These are phyloP conservation scores for Cercospora canescens DNA, from an alignment of 2,329 filamentous ascomycete species.

Conservation along the genomic window DNA sequence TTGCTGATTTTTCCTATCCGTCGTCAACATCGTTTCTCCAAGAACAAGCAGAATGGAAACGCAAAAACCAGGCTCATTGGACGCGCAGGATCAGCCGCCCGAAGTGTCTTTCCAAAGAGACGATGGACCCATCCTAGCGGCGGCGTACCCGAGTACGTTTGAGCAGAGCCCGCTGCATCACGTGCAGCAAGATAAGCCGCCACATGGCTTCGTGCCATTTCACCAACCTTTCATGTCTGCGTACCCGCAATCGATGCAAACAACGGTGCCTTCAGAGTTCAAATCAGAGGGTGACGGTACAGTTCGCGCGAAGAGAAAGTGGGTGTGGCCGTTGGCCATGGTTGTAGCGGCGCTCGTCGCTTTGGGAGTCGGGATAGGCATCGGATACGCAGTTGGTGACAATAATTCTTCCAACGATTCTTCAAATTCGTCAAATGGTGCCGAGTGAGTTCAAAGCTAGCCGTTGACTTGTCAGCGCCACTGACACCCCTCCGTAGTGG, in stretches of 20 bases:
- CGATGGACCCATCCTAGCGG: slow-evolving; percentile 8
- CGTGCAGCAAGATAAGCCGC: not conserved
- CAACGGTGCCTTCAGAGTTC: not conserved
- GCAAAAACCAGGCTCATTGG: not conserved
- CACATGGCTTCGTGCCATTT: not conserved
- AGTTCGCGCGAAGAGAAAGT: not conserved
- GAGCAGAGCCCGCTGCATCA: slow-evolving; percentile 5
- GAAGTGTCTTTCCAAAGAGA: slow-evolving; percentile 9
- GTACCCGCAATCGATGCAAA: slow-evolving; percentile 6
- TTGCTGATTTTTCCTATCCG: not conserved
- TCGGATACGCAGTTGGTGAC: slow-evolving; percentile 13
- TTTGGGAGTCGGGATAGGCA: slow-evolving; percentile 7
- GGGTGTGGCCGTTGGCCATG: slow-evolving; percentile 10
- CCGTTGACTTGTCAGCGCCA: not conserved
- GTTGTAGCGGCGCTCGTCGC: not conserved
- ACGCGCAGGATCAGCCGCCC: slow-evolving; percentile 4
- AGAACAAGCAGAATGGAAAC: not conserved
- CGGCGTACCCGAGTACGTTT: not conserved
- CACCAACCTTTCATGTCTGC: slow-evolving; percentile 4
- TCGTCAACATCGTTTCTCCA: not conserved
- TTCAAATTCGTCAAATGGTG: not conserved
- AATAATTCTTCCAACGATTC: not conserved
- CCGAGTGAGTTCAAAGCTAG: not conserved
- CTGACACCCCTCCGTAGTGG: not conserved
- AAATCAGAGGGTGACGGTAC: not conserved